Conservation (phyloP, 345 rosid species). For the Draba incana region DNA sequence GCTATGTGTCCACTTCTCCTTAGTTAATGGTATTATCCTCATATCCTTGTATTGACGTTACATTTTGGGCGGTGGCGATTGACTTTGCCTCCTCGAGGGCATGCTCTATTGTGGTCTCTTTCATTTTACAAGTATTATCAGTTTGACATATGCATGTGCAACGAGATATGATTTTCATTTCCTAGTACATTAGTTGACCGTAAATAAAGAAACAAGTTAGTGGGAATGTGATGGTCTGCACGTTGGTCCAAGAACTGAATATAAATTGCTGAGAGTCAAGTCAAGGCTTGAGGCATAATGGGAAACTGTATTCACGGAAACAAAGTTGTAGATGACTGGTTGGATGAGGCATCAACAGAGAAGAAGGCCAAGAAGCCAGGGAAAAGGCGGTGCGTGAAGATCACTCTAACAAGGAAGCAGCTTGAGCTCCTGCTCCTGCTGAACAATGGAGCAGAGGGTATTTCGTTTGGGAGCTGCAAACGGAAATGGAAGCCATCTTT, state of each 20-base stretch:
- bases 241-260: constrained; percentile 43
- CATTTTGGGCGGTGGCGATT: constrained; percentile 20
- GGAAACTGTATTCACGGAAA: constrained; percentile 56
- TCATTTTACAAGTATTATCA: constrained; percentile 16
- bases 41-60: constrained; percentile 28
- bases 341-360: constrained; percentile 34
- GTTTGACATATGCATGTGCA: constrained; percentile 39
- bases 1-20: constrained; percentile 9
- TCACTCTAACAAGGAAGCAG: constrained; percentile 53
- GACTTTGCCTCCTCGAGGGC: constrained; percentile 24
- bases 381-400: constrained; percentile 44
- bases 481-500: constrained; percentile 67
- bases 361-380: constrained; percentile 38
- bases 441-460: constrained; percentile 31
- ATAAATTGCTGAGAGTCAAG: constrained; percentile 32
- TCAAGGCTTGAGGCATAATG: constrained; percentile 41
- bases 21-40: constrained; percentile 21
- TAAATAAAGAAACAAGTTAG: constrained; percentile 33
- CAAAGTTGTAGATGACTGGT: constrained; percentile 43
- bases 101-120: constrained; percentile 21
- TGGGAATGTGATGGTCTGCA: constrained; percentile 50
- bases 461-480: constrained; percentile 17
- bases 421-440: constrained; percentile 47
- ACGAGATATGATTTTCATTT: constrained; percentile 35
- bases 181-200: constrained; percentile 27